Conservation (phyloP, 768 basidiomycete species). For the Hemileccinum impolitum region DNA sequence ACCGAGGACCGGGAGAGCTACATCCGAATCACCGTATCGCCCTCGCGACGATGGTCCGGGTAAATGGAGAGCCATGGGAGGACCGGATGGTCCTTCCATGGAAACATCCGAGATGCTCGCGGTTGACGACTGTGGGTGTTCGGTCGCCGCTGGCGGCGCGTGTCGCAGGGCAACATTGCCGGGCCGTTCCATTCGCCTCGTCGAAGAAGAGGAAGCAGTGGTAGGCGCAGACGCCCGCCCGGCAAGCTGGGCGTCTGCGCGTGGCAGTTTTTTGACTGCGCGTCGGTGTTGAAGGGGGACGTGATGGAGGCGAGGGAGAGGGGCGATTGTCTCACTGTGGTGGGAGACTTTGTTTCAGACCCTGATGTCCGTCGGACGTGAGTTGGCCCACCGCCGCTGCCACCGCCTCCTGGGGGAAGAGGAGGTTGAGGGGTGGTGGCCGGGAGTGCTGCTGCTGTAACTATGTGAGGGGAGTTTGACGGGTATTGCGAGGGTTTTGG, state of each 20-base stretch:
- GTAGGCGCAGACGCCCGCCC: constrained; percentile 76
- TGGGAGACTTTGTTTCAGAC: constrained; percentile 31
- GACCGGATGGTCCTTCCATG: constrained; percentile 28
- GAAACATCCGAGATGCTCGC: constrained; percentile 23
- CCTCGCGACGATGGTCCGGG: constrained; percentile 28
- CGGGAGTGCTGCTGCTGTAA: constrained; percentile 20
- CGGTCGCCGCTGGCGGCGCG: constrained; percentile 23
- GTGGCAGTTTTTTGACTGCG: constrained; percentile 70
- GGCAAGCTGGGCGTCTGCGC: constrained; percentile 71
- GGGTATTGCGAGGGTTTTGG: constrained; percentile 27
- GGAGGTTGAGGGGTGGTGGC: constrained; percentile 17
- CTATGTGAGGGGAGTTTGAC: constrained; percentile 26
- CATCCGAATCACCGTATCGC: constrained; percentile 35
- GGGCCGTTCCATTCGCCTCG: constrained; percentile 33
- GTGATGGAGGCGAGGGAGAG: constrained; percentile 42
- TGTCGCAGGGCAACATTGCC: constrained; percentile 40
- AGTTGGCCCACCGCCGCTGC: constrained; percentile 16
- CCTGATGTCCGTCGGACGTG: constrained; percentile 28
- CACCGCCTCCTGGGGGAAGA: constrained; percentile 7
- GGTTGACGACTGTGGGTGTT: constrained; percentile 23
- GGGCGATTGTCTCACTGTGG: constrained; percentile 35
- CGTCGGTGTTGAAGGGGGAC: constrained; percentile 35
- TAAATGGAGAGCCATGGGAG: constrained; percentile 34
- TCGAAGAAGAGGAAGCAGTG: constrained; percentile 23
- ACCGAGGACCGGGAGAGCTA: constrained; percentile 19